phyloP scores from a whole-genome alignment of 192 early-diverging fungal genomes.

The Kickxella alabastrina region DNA sequence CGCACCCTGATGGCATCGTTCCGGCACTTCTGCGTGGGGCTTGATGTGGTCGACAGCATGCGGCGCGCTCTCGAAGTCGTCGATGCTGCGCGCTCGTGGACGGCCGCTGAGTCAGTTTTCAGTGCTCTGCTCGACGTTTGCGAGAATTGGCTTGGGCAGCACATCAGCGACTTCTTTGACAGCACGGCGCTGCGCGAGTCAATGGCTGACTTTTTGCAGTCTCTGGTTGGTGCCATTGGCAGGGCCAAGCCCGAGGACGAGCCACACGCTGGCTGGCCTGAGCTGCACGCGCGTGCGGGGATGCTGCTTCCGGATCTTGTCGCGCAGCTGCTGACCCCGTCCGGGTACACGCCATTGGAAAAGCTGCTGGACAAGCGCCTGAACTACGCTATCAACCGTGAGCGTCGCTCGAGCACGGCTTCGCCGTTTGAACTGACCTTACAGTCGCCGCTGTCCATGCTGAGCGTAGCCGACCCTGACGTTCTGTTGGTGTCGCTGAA shows the following conservation, averaged over 20 bases:
- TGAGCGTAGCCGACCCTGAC: slow-evolving; percentile 28
- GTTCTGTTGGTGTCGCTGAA: slow-evolving; percentile 40
- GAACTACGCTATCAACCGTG: slow-evolving; percentile 25
- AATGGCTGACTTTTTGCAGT: slow-evolving; percentile 41
- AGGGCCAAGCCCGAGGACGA: slow-evolving; percentile 1
- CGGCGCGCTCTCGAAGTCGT: slow-evolving; percentile 15
- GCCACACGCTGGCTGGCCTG: slow-evolving; percentile 7
- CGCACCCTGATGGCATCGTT: slow-evolving; percentile 63
- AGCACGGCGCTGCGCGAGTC: slow-evolving; percentile 53
- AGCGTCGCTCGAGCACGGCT: slow-evolving; percentile 18
- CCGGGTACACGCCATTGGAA: slow-evolving; percentile 28
- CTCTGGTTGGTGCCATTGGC: slow-evolving; percentile 7
- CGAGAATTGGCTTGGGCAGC: slow-evolving; percentile 59
- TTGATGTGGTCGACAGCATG: slow-evolving; percentile 41
- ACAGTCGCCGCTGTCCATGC: slow-evolving; percentile 30
- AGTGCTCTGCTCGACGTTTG: slow-evolving; percentile 54
- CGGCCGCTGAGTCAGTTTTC: slow-evolving; percentile 9
- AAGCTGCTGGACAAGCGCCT: slow-evolving; percentile 33
- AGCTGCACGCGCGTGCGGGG: slow-evolving; percentile 10
- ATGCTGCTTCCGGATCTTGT: slow-evolving; percentile 24
- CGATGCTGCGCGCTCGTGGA: slow-evolving; percentile 31
- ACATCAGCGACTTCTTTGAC: slow-evolving; percentile 64
- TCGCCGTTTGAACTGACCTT: slow-evolving; percentile 14
- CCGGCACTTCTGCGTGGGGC: slow-evolving; percentile 57
- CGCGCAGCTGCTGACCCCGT: slow-evolving; percentile 30